Conservation (phyloP, 352 stramenopile species). For the Phytophthora brassicae region DNA sequence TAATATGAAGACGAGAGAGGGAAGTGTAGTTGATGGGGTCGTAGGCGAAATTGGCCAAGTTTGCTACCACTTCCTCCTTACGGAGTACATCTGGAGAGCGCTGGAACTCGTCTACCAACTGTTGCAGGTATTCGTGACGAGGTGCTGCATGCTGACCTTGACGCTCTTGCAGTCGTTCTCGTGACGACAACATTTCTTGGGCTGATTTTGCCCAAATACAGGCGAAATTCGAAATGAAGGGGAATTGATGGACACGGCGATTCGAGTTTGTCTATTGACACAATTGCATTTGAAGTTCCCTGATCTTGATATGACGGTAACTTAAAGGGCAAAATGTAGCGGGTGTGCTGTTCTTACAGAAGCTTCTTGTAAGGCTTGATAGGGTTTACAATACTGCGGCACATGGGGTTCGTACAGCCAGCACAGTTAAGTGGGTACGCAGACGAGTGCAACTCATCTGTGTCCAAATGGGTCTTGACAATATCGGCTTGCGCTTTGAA, state of each 20-base stretch:
- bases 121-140: conserved; percentile 76
- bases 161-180: conserved; percentile 52
- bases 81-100: conserved; percentile 56
- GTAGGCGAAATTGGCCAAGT: conserved; percentile 86
- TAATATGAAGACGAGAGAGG: conserved; percentile 54
- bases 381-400: conserved; percentile 83
- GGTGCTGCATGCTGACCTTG: conserved; percentile 69
- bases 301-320: no score
- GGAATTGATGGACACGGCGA: no score
- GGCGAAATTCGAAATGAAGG: conserved; percentile 1
- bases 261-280: conserved; percentile 24
- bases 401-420: conserved; percentile 81
- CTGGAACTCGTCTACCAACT: conserved; percentile 77
- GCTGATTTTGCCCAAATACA: background rate
- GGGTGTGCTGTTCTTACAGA: conserved; percentile 19
- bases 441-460: conserved; percentile 66
- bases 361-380: conserved; percentile 74
- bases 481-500: conserved; percentile 97
- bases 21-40: conserved; percentile 82
- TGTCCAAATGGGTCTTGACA: conserved; percentile 93
- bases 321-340: background rate
- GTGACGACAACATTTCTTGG: conserved; percentile 61
- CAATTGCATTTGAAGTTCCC: conserved; percentile 9
- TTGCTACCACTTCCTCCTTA: conserved; percentile 75
- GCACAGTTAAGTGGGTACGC: conserved; percentile 88